Evolutionary conservation across 2,329 filamentous ascomycete genomes (phyloP).

Genomic region (Metarhizium album): DNA sequence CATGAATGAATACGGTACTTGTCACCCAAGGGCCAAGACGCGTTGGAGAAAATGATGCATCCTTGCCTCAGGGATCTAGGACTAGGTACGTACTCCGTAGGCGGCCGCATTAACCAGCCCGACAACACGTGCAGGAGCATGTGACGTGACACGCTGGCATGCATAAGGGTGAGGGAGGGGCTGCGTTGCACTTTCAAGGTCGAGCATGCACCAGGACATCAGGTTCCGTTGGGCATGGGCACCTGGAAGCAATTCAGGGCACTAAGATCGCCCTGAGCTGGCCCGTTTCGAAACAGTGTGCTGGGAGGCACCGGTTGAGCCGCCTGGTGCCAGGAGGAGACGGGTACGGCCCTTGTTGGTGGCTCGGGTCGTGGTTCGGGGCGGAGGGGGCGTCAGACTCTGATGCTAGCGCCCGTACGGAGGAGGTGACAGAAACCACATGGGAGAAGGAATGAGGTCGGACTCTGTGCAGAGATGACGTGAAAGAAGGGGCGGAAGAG

Average conservation of each 20-base stretch:
- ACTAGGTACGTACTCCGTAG: too few relatives aligned
- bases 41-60: too few relatives aligned
- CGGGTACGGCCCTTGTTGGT: neutral
- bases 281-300: neutral
- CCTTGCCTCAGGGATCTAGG: neutral
- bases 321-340: neutral
- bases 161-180: neutral
- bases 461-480: neutral
- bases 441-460: neutral
- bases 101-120: neutral
- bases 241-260: neutral
- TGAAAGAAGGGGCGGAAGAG: neutral
- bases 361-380: constrained; percentile 1
- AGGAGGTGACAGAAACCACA: neutral
- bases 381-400: constrained; percentile 4
- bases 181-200: neutral
- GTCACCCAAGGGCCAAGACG: too few relatives aligned
- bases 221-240: neutral
- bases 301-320: neutral
- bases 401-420: constrained; percentile 3
- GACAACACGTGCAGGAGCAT: neutral
- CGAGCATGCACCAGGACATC: neutral
- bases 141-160: constrained; percentile 5
- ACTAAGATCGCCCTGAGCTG: too few relatives aligned
- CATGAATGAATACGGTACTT: too few relatives aligned